Conservation (phyloP, 768 basidiomycete genomes). For the Fistulinella prunicolor region DNA sequence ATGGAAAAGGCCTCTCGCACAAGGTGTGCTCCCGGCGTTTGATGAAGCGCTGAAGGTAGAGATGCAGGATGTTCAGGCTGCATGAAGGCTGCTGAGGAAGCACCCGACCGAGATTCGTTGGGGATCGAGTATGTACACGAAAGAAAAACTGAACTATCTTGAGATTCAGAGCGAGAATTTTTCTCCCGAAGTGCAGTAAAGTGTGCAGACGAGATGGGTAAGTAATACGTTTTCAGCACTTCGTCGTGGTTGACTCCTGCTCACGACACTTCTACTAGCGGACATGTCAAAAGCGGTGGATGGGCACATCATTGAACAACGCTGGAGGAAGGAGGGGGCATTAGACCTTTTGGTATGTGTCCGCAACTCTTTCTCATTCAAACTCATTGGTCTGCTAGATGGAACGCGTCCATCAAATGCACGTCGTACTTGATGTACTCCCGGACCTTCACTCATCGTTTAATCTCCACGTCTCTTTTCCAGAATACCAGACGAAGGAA, state of each 20-base stretch:
- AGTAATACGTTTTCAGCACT: slow-evolving; percentile 27
- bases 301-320: slow-evolving; percentile 77
- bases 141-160: slow-evolving; percentile 54
- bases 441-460: slow-evolving; percentile 69
- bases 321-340: slow-evolving; percentile 81
- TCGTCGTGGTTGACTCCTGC: background rate
- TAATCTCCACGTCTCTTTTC: slow-evolving; percentile 68
- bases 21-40: slow-evolving; percentile 71
- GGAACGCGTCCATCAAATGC: slow-evolving; percentile 91
- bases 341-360: slow-evolving; percentile 71
- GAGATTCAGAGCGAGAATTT: slow-evolving; percentile 82
- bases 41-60: slow-evolving; percentile 74
- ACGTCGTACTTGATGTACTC: slow-evolving; percentile 84
- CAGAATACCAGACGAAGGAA: slow-evolving; percentile 25
- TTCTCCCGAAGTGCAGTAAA: slow-evolving; percentile 77
- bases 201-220: slow-evolving; percentile 76
- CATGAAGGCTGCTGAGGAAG: slow-evolving; percentile 21
- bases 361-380: background rate
- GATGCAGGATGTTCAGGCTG: slow-evolving; percentile 20
- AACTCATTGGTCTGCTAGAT: slow-evolving; percentile 49
- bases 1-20: slow-evolving; percentile 63
- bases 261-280: slow-evolving; percentile 35
- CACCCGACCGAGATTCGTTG: slow-evolving; percentile 30
- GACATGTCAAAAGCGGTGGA: slow-evolving; percentile 69
- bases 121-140: slow-evolving; percentile 43